Evolutionary conservation across 208 protist species (phyloP).

Genomic region (Leishmania gerbilli): DNA sequence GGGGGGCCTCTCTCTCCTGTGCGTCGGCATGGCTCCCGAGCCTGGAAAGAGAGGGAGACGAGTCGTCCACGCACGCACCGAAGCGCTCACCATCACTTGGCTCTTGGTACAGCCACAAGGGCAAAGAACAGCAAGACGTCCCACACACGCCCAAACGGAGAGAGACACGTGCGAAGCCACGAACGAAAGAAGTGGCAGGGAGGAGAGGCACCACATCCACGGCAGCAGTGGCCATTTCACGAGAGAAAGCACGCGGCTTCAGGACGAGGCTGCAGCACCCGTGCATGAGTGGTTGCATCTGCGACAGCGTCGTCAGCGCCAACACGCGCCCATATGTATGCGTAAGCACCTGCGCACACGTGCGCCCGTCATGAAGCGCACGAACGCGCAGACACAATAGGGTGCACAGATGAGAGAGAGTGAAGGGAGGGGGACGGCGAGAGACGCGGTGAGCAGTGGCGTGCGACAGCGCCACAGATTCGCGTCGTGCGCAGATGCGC

Average conservation of each 20-base stretch:
- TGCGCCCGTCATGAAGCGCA: background rate
- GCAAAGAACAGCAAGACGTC: too few species aligned
- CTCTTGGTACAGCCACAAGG: background rate
- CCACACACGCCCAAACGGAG: background rate
- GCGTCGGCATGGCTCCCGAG: background rate
- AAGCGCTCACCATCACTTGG: background rate
- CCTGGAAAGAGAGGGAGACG: too few species aligned
- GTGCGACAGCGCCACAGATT: background rate
- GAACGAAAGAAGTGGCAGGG: background rate
- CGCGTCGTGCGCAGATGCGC: background rate
- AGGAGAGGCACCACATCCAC: background rate
- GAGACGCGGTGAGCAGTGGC: background rate
- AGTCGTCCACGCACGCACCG: background rate
- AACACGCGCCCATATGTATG: background rate
- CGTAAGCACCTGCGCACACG: background rate
- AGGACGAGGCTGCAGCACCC: background rate
- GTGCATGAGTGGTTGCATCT: background rate
- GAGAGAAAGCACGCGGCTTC: background rate
- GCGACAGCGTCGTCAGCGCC: background rate
- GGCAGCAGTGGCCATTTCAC: background rate
- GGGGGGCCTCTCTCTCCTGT: background rate
- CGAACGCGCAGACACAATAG: background rate
- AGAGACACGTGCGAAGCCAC: background rate
- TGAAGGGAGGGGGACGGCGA: background rate
- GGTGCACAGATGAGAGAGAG: too few species aligned